These are phyloP conservation scores for Aspergillus terreus DNA, from an alignment of 2,329 filamentous ascomycete genomes.

Conservation along the genomic window DNA sequence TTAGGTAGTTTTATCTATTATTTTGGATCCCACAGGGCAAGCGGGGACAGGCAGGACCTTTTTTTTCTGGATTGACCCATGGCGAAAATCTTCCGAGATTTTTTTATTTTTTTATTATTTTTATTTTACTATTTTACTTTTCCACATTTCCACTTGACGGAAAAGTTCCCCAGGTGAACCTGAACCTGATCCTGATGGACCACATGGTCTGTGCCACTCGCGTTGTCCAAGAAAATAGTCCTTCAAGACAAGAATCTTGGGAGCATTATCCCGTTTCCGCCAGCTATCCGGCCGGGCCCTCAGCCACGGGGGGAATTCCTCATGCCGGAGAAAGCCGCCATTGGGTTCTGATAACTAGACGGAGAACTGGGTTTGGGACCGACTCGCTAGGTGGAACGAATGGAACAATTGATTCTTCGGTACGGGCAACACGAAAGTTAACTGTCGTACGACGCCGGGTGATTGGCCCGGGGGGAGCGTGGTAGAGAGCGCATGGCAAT, in stretches of 20 bases:
- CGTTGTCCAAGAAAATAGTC: constrained; percentile 1
- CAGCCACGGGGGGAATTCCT: background rate
- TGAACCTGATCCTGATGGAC: background rate
- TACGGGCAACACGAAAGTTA: background rate
- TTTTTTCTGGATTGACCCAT: constrained; percentile 10
- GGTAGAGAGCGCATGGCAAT: no score
- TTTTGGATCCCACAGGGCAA: constrained; percentile 7
- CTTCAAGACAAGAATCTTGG: background rate
- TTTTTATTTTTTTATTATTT: no score
- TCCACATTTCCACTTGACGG: constrained; percentile 5
- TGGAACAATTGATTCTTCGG: background rate
- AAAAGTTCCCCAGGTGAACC: constrained; percentile 9
- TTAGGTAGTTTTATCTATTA: background rate
- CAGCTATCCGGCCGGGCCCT: background rate
- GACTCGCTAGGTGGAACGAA: no score
- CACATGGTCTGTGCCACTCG: constrained; percentile 8
- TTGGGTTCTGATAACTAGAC: no score
- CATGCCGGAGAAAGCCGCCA: background rate
- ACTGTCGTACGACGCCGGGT: background rate
- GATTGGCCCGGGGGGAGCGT: background rate
- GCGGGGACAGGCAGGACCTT: constrained; percentile 11
- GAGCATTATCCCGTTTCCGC: background rate
- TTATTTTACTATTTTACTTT: background rate
- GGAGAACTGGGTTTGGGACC: no score
- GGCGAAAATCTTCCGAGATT: constrained; percentile 11